Evolutionary conservation across 2,329 filamentous ascomycete species (phyloP).

Genomic region (Pseudogymnoascus pannorum): DNA sequence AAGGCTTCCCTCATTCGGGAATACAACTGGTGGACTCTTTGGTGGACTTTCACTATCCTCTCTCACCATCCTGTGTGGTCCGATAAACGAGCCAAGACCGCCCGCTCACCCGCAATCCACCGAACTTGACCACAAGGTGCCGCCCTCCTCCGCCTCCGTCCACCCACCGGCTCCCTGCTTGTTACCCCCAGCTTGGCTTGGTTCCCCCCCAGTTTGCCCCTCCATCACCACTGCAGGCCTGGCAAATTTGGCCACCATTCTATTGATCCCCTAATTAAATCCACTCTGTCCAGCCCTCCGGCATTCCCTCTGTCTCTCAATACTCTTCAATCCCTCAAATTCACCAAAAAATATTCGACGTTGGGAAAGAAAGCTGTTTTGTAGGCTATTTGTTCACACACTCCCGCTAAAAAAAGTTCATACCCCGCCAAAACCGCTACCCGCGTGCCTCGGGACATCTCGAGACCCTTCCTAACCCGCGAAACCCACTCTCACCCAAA

Average conservation of each 20-base stretch:
- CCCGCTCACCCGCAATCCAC: conserved; percentile 8
- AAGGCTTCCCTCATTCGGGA: conserved; percentile 1
- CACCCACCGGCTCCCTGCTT: background rate
- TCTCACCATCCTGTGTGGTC: background rate
- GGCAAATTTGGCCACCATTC: background rate
- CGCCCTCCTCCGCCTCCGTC: background rate
- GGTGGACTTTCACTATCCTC: no score
- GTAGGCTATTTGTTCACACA: background rate
- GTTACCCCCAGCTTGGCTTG: background rate
- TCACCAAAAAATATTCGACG: background rate
- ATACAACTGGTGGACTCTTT: background rate
- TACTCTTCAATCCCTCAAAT: background rate
- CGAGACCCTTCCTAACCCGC: background rate
- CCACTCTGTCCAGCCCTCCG: background rate
- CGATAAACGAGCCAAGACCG: conserved; percentile 1
- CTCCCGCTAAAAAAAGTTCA: background rate
- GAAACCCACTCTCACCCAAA: background rate
- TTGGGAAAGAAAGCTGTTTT: background rate
- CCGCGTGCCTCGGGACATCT: conserved; percentile 3
- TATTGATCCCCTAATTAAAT: background rate
- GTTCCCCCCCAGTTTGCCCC: background rate
- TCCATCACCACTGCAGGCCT: background rate
- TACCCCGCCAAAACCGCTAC: conserved; percentile 3
- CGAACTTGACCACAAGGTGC: conserved; percentile 5
- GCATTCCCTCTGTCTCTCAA: background rate